phyloP scores from a whole-genome alignment of 495 filamentous ascomycete genomes.

The Penicillium robsamsonii region DNA sequence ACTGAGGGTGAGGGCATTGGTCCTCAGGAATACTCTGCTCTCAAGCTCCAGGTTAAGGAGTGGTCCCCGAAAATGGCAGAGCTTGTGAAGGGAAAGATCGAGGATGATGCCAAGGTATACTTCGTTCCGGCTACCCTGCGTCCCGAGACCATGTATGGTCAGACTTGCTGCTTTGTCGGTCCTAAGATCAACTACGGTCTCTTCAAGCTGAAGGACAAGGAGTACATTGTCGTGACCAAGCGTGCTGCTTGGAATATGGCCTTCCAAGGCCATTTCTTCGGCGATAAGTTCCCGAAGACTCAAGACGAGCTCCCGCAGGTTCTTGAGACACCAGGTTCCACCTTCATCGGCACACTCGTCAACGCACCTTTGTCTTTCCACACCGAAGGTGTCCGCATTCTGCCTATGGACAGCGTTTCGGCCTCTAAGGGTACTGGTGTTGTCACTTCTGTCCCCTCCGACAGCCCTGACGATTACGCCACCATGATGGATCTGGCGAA shows the following conservation, averaged over 20 bases:
- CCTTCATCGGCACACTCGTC: slow-evolving; percentile 80
- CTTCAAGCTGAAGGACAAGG: slow-evolving; percentile 77
- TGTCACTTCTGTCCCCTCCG: slow-evolving; percentile 90
- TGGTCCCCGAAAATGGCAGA: slow-evolving; percentile 73
- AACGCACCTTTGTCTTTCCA: slow-evolving; percentile 90
- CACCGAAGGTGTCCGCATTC: slow-evolving; percentile 73
- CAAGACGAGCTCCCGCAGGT: slow-evolving; percentile 52
- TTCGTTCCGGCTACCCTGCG: slow-evolving; percentile 89
- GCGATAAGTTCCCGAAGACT: slow-evolving; percentile 68
- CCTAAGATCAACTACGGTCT: slow-evolving; percentile 89
- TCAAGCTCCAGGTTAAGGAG: slow-evolving; percentile 87
- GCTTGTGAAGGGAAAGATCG: slow-evolving; percentile 72
- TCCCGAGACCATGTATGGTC: slow-evolving; percentile 98
- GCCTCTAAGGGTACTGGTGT: slow-evolving; percentile 94
- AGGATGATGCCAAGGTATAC: slow-evolving; percentile 76
- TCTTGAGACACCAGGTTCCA: slow-evolving; percentile 68
- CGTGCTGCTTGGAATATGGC: slow-evolving; percentile 94
- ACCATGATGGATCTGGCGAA: slow-evolving; percentile 85
- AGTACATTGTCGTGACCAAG: slow-evolving; percentile 83
- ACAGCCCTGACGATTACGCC: slow-evolving; percentile 94
- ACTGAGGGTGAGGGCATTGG: slow-evolving; percentile 86
- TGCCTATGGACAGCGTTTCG: slow-evolving; percentile 93
- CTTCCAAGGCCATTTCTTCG: slow-evolving; percentile 81
- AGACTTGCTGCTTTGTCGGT: slow-evolving; percentile 93
- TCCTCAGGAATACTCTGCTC: slow-evolving; percentile 86